Percentiles rank a stretch among this genome's conserved stretches.
phyloP scores from a whole-genome alignment of 768 basidiomycete genomes.

The Mrakia blollopis region DNA sequence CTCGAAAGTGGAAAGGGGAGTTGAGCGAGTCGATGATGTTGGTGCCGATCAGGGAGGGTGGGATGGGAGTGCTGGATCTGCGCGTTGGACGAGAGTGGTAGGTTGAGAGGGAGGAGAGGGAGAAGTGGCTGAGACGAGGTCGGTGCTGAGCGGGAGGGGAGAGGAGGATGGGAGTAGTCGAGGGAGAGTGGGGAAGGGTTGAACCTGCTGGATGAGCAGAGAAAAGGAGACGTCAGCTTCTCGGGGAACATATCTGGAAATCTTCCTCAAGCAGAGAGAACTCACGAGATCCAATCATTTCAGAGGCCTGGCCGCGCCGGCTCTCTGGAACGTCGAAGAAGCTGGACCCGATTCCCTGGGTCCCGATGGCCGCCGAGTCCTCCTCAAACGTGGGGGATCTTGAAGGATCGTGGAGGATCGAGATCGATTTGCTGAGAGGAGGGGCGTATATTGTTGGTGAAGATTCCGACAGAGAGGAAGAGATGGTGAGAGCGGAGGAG shows the following conservation, averaged over 20 bases:
- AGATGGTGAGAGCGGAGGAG: not conserved
- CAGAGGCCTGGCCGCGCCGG: too few relatives aligned
- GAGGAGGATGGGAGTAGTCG: too few relatives aligned
- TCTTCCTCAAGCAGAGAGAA: too few relatives aligned
- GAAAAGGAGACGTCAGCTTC: not conserved
- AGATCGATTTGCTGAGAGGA: not conserved
- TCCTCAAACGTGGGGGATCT: too few relatives aligned
- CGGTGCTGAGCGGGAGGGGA: too few relatives aligned
- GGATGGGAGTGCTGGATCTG: not conserved
- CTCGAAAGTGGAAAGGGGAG: not conserved
- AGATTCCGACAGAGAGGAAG: not conserved
- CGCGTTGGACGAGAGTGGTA: not conserved
- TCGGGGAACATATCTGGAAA: too few relatives aligned
- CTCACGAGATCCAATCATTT: too few relatives aligned
- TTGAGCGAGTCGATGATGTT: not conserved
- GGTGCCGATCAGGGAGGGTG: not conserved
- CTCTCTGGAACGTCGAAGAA: too few relatives aligned
- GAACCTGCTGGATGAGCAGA: not conserved
- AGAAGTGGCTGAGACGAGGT: not conserved
- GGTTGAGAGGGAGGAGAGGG: not conserved
- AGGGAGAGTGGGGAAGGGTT: too few relatives aligned
- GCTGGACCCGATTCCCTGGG: too few relatives aligned
- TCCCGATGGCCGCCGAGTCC: too few relatives aligned
- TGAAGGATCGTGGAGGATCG: too few relatives aligned
- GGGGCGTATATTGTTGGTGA: not conserved